A percentile compares a stretch with the other conserved stretches of the same genome.
Conservation (phyloP, 2,329 filamentous ascomycete species). For the Penicillium palitans region DNA sequence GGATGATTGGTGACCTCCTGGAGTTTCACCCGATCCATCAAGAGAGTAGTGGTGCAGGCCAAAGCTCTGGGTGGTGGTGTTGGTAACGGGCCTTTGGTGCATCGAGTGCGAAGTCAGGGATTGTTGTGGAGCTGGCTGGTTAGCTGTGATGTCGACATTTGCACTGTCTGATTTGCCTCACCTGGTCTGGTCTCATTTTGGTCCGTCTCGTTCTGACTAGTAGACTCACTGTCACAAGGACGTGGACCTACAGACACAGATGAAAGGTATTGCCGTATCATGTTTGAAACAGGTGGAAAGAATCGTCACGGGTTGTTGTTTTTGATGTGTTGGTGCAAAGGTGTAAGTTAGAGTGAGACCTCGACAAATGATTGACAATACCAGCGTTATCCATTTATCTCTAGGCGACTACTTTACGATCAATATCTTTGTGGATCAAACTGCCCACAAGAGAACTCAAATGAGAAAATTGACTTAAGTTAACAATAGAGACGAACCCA, state of each 20-base stretch:
- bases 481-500: neutral
- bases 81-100: too few species aligned
- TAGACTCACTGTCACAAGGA: neutral
- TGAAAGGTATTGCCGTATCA: neutral
- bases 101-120: too few species aligned
- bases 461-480: neutral
- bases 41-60: neutral
- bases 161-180: neutral
- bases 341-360: neutral
- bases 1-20: neutral
- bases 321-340: neutral
- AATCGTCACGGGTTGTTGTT: neutral
- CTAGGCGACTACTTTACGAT: neutral
- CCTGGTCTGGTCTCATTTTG: neutral
- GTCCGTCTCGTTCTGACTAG: neutral
- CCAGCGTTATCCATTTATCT: neutral
- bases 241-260: neutral
- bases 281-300: neutral
- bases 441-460: neutral
- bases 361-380: neutral
- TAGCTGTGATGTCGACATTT: neutral
- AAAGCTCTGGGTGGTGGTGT: neutral
- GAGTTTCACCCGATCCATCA: neutral
- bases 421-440: neutral
- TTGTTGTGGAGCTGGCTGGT: neutral